Base-by-base conservation (phyloP, 164 flowering plant species). In the Pachysandra terminalis region DNA sequence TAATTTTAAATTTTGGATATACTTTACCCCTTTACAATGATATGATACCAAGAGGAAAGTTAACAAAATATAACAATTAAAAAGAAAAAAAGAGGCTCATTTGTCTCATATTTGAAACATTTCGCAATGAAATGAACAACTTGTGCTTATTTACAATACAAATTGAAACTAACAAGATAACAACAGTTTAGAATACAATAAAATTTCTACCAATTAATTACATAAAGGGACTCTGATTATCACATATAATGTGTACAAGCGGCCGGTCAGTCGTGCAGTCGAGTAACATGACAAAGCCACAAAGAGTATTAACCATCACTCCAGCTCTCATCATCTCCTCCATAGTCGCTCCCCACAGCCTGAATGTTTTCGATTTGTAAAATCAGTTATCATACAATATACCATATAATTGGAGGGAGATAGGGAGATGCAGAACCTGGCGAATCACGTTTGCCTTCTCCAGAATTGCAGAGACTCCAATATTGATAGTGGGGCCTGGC, bases 371-470 rank as follows among this genome's bases (percentile, higher is more conserved):
- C 19, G 5, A n/a, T 49, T 14, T 14, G 3, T 24, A 51, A 9
- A 73, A 61, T 45, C 6, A 17, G 16, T 23, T 1, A 6, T 37
- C 19, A 9, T 28, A 35, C n/a, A n/a, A n/a, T n/a, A 32, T 22
- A 60, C 51, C n/a, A n/a, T n/a, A n/a, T n/a, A n/a, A 25, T 25
- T 22, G 14, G 21, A 14, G 16, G n/a, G 64, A 23, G 3, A 32
- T 45, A 12, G 55, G 65, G 56, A 37, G 14, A 28, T 21, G 55
- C 12, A 58, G 10, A 74, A 94, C 98, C 96, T 91, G 94, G 72
- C 93, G 97, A 69, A 94, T 94, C 9, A 95, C 90, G 76, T 77
- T 86, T 22, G 97, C 98, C 80, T 94, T 94, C 82, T 90, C 87
- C 78, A 91, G 68, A 68, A 91, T 87, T 59, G 90, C 93, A 63